Evolutionary conservation across 2,329 filamentous ascomycete genomes (phyloP).

Genomic region (Balansia obtecta): DNA sequence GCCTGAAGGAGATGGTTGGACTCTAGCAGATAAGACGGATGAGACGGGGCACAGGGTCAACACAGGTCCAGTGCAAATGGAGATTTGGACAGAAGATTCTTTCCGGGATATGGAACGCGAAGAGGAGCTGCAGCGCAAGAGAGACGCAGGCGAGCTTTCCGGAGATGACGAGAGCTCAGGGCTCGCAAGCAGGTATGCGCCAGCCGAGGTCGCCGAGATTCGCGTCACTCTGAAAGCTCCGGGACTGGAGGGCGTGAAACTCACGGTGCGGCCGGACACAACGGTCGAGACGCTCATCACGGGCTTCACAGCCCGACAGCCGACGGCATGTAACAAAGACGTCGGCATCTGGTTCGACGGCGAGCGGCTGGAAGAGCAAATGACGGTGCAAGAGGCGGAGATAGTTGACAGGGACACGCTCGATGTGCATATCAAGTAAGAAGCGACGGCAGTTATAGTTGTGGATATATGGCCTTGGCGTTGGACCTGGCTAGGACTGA

Average conservation of each 20-base stretch:
- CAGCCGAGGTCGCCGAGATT: slow-evolving; percentile 24
- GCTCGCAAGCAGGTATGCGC: slow-evolving; percentile 12
- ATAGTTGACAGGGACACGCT: slow-evolving; percentile 64
- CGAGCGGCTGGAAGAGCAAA: slow-evolving; percentile 49
- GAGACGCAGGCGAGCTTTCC: slow-evolving; percentile 26
- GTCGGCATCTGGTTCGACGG: slow-evolving; percentile 65
- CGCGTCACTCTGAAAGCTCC: slow-evolving; percentile 42
- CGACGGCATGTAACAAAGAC: slow-evolving; percentile 36
- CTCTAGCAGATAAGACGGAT: slow-evolving; percentile 22
- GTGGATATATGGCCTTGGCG: slow-evolving; percentile 1
- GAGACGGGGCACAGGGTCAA: slow-evolving; percentile 35
- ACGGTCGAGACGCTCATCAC: slow-evolving; percentile 48
- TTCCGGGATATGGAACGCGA: slow-evolving; percentile 37
- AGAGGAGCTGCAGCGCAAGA: slow-evolving; percentile 33
- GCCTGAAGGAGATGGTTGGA: slow-evolving; percentile 27
- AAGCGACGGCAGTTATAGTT: background rate
- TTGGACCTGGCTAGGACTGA: background rate
- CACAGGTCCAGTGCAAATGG: slow-evolving; percentile 53
- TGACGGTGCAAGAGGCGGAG: slow-evolving; percentile 52
- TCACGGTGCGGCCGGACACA: slow-evolving; percentile 42
- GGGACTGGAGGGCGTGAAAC: slow-evolving; percentile 34
- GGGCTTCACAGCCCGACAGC: slow-evolving; percentile 44
- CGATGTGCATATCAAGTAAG: slow-evolving; percentile 49
- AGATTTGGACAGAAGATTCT: slow-evolving; percentile 61
- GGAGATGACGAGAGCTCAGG: slow-evolving; percentile 19